Evolutionary conservation across 805 yeast species (phyloP).

Genomic region (Starmera caribaea): DNA sequence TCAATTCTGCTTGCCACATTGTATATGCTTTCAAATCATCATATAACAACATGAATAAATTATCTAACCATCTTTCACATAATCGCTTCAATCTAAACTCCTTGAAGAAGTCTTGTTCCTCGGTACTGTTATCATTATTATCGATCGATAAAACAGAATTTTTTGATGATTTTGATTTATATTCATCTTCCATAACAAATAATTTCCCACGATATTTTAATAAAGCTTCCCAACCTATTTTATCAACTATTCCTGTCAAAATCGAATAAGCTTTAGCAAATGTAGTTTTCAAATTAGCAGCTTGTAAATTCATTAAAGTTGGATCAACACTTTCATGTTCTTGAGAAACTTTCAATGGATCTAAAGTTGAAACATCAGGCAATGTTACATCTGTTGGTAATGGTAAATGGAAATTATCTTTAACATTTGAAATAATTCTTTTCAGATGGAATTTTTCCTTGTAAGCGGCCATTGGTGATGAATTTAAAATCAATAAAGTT

Average conservation of each 20-base stretch:
- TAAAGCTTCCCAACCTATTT: constrained; percentile 65
- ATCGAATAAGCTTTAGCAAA: constrained; percentile 49
- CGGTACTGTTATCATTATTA: not conserved
- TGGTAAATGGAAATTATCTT: constrained; percentile 60
- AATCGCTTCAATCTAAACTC: constrained; percentile 56
- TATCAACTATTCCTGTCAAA: constrained; percentile 53
- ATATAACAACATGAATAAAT: constrained; percentile 55
- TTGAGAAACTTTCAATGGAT: constrained; percentile 50
- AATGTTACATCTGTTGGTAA: constrained; percentile 66
- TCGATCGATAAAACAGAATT: no score
- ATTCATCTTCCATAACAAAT: constrained; percentile 63
- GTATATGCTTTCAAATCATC: constrained; percentile 78
- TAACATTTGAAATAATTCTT: constrained; percentile 44
- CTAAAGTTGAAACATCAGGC: constrained; percentile 58
- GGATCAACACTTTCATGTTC: constrained; percentile 65
- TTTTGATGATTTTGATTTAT: constrained; percentile 25
- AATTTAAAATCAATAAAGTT: constrained; percentile 62
- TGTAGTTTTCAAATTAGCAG: constrained; percentile 54
- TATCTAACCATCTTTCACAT: constrained; percentile 70
- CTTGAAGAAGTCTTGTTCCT: constrained; percentile 9
- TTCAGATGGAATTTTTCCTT: constrained; percentile 56
- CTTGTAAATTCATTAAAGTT: constrained; percentile 51
- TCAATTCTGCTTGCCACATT: constrained; percentile 85
- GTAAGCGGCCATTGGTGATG: constrained; percentile 70
- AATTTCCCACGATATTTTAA: constrained; percentile 49